A percentile compares a stretch with the other conserved stretches of the same genome.
Evolutionary conservation across 345 rosid genomes (phyloP).

Genomic region (Cardamine resedifolia): DNA sequence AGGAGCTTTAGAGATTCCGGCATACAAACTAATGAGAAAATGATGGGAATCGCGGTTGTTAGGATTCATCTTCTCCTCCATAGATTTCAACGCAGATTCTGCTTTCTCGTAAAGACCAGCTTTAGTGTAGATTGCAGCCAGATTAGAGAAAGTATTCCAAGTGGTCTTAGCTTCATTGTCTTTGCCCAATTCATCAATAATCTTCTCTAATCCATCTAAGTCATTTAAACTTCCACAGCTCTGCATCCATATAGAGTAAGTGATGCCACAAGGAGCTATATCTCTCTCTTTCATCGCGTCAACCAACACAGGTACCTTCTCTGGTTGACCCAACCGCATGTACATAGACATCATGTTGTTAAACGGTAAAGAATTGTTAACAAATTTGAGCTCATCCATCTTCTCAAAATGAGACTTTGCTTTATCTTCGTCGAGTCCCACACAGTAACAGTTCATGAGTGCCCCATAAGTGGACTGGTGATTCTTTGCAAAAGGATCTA

Average conservation of each 20-base stretch:
- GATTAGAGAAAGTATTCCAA: constrained; percentile 55
- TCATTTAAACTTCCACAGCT: constrained; percentile 53
- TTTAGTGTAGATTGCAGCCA: constrained; percentile 65
- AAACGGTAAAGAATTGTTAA: constrained; percentile 44
- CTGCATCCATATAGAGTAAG: constrained; percentile 64
- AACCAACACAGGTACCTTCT: constrained; percentile 55
- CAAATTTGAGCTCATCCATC: constrained; percentile 52
- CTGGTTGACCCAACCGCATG: constrained; percentile 59
- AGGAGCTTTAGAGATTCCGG: constrained; percentile 45
- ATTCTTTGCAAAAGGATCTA: constrained; percentile 44
- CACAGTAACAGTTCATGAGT: constrained; percentile 69
- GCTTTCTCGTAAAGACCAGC: constrained; percentile 67
- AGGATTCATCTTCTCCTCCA: constrained; percentile 54
- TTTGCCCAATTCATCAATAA: constrained; percentile 44
- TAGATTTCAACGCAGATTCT: constrained; percentile 52
- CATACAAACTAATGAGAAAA: constrained; percentile 65
- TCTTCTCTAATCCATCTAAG: constrained; percentile 39
- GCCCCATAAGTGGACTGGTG: constrained; percentile 49
- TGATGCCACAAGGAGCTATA: constrained; percentile 31
- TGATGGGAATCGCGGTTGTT: constrained; percentile 59
- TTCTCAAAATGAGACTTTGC: constrained; percentile 55
- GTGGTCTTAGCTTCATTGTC: constrained; percentile 33
- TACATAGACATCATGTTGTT: constrained; percentile 61
- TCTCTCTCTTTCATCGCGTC: constrained; percentile 53
- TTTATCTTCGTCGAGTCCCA: constrained; percentile 47